phyloP scores from a whole-genome alignment of 352 stramenopile genomes.

The Pythium biforme region DNA sequence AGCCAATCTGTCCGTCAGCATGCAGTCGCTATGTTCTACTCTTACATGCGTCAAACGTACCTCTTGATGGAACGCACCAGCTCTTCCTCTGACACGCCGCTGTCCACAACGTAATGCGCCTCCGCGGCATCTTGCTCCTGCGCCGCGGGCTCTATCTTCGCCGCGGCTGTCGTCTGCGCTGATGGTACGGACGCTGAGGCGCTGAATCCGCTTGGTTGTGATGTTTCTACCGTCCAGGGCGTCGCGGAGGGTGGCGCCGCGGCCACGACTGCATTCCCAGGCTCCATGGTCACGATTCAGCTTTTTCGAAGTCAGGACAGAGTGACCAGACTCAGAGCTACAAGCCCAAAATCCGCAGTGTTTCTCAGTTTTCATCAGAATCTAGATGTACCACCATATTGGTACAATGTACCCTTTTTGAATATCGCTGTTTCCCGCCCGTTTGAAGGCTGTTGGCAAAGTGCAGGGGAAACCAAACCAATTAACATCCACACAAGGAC shows the following conservation, averaged over 20 bases:
- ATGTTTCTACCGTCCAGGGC: not conserved
- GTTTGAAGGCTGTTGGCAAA: not conserved
- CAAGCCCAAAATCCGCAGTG: no score
- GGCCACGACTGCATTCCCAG: not conserved
- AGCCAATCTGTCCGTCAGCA: not conserved
- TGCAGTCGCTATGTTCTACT: not conserved
- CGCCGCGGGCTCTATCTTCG: constrained; percentile 8
- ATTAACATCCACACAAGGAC: not conserved
- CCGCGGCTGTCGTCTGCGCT: not conserved
- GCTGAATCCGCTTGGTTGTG: not conserved
- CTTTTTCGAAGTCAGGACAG: not conserved
- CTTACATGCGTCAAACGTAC: constrained; percentile 6
- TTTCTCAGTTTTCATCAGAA: not conserved
- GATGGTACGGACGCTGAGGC: not conserved
- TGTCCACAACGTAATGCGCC: constrained; percentile 13
- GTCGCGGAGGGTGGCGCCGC: not conserved
- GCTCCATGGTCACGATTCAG: not conserved
- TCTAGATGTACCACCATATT: constrained; percentile 1
- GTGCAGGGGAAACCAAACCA: not conserved
- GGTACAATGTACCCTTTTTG: constrained; percentile 32
- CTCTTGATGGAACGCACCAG: constrained; percentile 28
- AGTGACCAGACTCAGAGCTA: not conserved
- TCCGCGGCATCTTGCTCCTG: not conserved
- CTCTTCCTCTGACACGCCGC: constrained; percentile 24
- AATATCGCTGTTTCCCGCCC: constrained; percentile 14